Evolutionary conservation across 192 early-diverging fungal species (phyloP).

Genomic region (Podila horticola): DNA sequence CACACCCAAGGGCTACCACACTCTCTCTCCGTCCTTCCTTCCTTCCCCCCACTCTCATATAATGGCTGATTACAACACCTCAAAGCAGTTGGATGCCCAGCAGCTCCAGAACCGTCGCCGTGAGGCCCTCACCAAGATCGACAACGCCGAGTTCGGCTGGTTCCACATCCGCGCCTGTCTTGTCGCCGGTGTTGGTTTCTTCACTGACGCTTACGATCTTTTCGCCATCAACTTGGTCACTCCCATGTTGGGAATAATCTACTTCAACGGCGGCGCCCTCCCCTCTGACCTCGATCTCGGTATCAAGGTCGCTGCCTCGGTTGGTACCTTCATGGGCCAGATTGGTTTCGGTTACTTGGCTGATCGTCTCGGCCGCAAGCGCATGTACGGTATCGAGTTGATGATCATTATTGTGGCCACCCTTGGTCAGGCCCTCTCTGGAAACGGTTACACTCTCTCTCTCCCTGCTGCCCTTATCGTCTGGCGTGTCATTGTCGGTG

Average conservation of each 20-base stretch:
- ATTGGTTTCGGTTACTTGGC: conserved; percentile 77
- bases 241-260: conserved; percentile 82
- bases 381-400: conserved; percentile 90
- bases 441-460: conserved; percentile 73
- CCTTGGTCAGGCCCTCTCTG: conserved; percentile 81
- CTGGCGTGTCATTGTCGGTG: conserved; percentile 92
- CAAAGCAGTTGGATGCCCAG: neutral
- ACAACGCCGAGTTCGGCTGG: conserved; percentile 83
- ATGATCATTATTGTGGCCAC: conserved; percentile 94
- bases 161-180: conserved; percentile 80
- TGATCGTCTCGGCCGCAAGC: conserved; percentile 89
- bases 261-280: conserved; percentile 60
- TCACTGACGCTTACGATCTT: conserved; percentile 95
- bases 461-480: conserved; percentile 73
- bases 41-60: neutral
- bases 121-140: conserved; percentile 60
- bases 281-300: conserved; percentile 79
- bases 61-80: conserved; percentile 14
- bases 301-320: conserved; percentile 87
- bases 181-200: conserved; percentile 84
- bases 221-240: conserved; percentile 92
- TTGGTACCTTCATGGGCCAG: conserved; percentile 93
- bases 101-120: conserved; percentile 38
- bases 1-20: neutral
- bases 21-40: neutral